Percentiles rank a stretch among this genome's conserved stretches.
phyloP scores from a whole-genome alignment of 2,329 filamentous ascomycete species.

The Didymella lethalis region DNA sequence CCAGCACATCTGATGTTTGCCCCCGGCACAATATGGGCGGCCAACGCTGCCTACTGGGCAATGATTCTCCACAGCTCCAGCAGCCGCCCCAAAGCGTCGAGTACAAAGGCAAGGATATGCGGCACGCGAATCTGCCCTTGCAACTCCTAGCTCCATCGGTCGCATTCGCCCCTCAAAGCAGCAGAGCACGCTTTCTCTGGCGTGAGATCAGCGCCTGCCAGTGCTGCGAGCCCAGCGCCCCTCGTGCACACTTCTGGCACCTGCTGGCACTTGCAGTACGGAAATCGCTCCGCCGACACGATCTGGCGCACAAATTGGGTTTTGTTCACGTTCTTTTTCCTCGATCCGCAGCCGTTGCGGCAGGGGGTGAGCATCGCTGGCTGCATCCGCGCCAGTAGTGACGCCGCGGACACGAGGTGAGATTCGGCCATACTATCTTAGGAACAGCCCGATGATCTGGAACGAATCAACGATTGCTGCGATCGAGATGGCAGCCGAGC shows the following conservation, averaged over 20 bases:
- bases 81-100: constrained; percentile 23
- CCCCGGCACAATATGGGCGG: constrained; percentile 18
- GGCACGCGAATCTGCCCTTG: constrained; percentile 32
- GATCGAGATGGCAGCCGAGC: constrained; percentile 41
- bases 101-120: constrained; percentile 31
- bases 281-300: constrained; percentile 23
- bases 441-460: constrained; percentile 29
- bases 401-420: constrained; percentile 31
- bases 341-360: constrained; percentile 38
- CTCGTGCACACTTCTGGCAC: constrained; percentile 14
- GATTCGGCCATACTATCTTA: constrained; percentile 28
- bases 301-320: background rate
- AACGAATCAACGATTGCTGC: constrained; percentile 33
- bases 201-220: constrained; percentile 19
- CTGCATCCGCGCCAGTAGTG: constrained; percentile 33
- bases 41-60: constrained; percentile 21
- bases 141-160: constrained; percentile 33
- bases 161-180: constrained; percentile 20
- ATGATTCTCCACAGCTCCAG: constrained; percentile 24
- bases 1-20: constrained; percentile 21
- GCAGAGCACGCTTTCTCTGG: constrained; percentile 22
- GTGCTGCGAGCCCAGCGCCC: constrained; percentile 6
- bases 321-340: constrained; percentile 15
- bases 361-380: constrained; percentile 33
- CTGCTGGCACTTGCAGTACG: constrained; percentile 8